Percentiles rank a stretch among this genome's conserved stretches.
These are phyloP conservation scores for Daedalea quercina DNA, from an alignment of 768 basidiomycete genomes.

Conservation along the genomic window DNA sequence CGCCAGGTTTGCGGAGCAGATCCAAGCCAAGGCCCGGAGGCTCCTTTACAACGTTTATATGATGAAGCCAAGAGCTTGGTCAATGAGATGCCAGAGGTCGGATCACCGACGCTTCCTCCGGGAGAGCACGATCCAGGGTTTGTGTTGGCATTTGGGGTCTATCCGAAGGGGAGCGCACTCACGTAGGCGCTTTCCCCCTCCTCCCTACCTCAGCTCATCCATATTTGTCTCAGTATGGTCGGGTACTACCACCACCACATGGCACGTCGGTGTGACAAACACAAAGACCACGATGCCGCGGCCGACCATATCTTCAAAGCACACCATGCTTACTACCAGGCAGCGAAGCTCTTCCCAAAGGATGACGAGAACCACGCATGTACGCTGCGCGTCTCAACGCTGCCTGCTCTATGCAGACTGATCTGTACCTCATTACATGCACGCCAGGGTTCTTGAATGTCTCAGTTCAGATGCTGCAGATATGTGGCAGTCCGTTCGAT, in stretches of 20 bases:
- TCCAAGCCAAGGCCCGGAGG: not conserved
- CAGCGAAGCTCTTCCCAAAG: constrained; percentile 5
- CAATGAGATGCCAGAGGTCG: not conserved
- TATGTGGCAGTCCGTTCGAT: not conserved
- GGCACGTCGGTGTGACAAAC: not conserved
- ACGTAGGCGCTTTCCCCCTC: constrained; percentile 1
- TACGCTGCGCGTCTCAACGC: not conserved
- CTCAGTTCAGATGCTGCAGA: constrained; percentile 2
- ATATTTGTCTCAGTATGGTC: not conserved
- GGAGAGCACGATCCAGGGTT: constrained; percentile 2
- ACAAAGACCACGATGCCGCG: not conserved
- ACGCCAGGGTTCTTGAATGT: constrained; percentile 1
- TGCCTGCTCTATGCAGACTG: not conserved
- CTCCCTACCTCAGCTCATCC: not conserved
- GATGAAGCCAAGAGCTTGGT: constrained; percentile 15
- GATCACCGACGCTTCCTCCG: not conserved
- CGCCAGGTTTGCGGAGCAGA: not conserved
- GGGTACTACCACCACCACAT: constrained; percentile 11
- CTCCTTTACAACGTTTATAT: not conserved
- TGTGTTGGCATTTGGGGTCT: constrained; percentile 5
- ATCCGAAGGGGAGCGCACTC: constrained; percentile 6
- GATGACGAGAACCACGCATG: constrained; percentile 10
- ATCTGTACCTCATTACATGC: too few relatives aligned
- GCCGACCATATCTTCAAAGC: not conserved
- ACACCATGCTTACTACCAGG: constrained; percentile 4